A percentile compares a stretch with the other conserved stretches of the same genome.
phyloP scores from a whole-genome alignment of 208 protist genomes.

The Lotmaria passim region DNA sequence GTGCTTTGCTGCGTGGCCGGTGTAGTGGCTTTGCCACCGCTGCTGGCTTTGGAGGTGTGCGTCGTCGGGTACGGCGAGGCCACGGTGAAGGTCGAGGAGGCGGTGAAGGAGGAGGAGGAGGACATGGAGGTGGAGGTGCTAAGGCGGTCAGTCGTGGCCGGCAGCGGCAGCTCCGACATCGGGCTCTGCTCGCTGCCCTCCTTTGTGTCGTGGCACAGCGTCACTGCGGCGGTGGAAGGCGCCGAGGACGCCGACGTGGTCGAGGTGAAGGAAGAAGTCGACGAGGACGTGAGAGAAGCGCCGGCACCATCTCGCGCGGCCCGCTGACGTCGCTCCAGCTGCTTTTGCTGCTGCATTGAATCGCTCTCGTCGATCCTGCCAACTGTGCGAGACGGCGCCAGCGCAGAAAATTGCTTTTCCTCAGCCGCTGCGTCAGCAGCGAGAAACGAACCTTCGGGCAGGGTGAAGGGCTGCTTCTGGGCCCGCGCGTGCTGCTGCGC shows the following conservation, averaged over 20 bases:
- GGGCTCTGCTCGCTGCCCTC: neutral
- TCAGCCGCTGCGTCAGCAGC: neutral
- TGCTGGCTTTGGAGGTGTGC: neutral
- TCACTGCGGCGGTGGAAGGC: slow-evolving; percentile 17
- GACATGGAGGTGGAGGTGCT: slow-evolving; percentile 8
- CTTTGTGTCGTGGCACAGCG: slow-evolving; percentile 13
- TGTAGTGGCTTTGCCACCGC: neutral
- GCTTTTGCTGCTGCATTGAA: neutral
- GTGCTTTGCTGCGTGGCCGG: neutral
- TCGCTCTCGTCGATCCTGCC: neutral
- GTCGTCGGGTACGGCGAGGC: slow-evolving; percentile 4
- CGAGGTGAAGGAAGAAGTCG: neutral
- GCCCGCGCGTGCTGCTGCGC: neutral
- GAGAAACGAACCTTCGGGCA: neutral
- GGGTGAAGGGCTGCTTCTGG: neutral
- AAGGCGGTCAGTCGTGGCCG: neutral
- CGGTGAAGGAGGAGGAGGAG: slow-evolving; percentile 19
- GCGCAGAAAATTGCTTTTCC: too few relatives aligned
- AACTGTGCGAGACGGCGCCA: neutral
- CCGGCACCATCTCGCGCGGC: neutral
- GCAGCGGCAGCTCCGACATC: slow-evolving; percentile 8
- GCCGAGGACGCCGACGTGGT: neutral
- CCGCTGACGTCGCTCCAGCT: neutral
- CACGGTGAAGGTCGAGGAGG: slow-evolving; percentile 3
- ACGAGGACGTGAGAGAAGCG: neutral